A percentile compares a stretch with the other conserved stretches of the same genome.
phyloP scores from a whole-genome alignment of 768 basidiomycete genomes.

The Phallus indusiatus region DNA sequence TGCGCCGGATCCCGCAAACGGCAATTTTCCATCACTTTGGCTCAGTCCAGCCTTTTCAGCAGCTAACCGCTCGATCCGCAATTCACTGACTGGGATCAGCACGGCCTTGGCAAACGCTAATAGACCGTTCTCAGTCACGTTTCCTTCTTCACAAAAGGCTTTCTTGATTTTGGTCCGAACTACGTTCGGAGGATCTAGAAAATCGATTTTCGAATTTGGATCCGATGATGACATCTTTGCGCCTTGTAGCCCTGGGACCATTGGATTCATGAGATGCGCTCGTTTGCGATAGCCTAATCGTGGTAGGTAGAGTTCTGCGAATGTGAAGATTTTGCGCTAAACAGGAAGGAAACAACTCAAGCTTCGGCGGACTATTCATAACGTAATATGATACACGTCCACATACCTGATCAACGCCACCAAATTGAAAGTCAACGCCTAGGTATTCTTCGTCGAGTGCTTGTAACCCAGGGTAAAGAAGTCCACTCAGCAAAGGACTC shows the following conservation, averaged over 20 bases:
- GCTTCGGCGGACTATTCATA: no score
- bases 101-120: conserved; percentile 80
- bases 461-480: conserved; percentile 94
- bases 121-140: conserved; percentile 78
- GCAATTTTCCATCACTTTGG: conserved; percentile 33
- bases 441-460: conserved; percentile 98
- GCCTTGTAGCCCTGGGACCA: conserved; percentile 92
- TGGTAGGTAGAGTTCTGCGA: conserved; percentile 93
- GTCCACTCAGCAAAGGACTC: conserved; percentile 79
- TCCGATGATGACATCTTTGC: conserved; percentile 99
- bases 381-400: no score
- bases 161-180: conserved; percentile 84
- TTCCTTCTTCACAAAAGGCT: conserved; percentile 94
- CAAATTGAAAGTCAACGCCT: conserved; percentile 94
- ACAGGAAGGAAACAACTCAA: background rate
- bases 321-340: conserved; percentile 97
- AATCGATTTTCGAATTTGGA: conserved; percentile 96
- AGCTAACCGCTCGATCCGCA: conserved; percentile 50
- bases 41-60: conserved; percentile 23
- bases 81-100: conserved; percentile 76
- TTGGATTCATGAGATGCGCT: conserved; percentile 95
- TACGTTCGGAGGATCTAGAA: conserved; percentile 77
- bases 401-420: conserved; percentile 90
- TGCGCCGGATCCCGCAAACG: conserved; percentile 60
- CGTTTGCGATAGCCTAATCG: conserved; percentile 88